Evolutionary conservation across 2,329 filamentous ascomycete species (phyloP).

Genomic region (Sphaerostilbella broomeana): DNA sequence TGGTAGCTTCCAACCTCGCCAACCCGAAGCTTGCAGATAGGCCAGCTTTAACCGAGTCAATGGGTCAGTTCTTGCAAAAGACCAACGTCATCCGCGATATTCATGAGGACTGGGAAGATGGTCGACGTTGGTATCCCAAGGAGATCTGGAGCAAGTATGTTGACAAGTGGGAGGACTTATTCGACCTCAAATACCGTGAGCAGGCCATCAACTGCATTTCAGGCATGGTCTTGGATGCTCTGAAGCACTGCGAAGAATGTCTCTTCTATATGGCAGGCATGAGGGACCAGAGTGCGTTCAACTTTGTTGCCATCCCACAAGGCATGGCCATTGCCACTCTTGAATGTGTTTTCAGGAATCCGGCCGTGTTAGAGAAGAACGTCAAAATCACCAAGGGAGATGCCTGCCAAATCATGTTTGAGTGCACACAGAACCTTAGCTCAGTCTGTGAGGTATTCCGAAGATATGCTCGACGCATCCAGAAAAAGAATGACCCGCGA

Average conservation of each 20-base stretch:
- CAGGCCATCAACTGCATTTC: conserved; percentile 79
- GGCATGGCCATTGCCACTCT: conserved; percentile 95
- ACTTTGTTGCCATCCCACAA: conserved; percentile 96
- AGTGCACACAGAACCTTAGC: conserved; percentile 84
- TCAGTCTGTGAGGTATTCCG: conserved; percentile 78
- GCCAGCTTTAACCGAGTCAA: conserved; percentile 79
- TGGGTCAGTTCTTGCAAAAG: conserved; percentile 97
- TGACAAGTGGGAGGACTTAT: conserved; percentile 80
- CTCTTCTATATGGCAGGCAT: conserved; percentile 96
- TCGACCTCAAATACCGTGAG: conserved; percentile 70
- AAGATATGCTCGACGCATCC: conserved; percentile 71
- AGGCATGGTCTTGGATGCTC: conserved; percentile 87
- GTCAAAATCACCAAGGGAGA: conserved; percentile 96
- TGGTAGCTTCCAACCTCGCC: conserved; percentile 79
- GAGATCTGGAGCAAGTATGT: conserved; percentile 98
- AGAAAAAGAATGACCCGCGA: conserved; percentile 86
- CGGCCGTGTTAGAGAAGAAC: conserved; percentile 74
- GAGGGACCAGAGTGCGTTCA: conserved; percentile 95
- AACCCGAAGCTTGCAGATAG: conserved; percentile 77
- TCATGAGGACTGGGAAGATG: conserved; percentile 81
- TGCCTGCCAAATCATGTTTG: conserved; percentile 83
- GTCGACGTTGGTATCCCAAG: conserved; percentile 86
- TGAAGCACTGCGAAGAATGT: conserved; percentile 84
- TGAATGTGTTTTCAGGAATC: conserved; percentile 88
- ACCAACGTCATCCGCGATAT: conserved; percentile 98